phyloP scores from a whole-genome alignment of 2,329 filamentous ascomycete species.

The Sphaerulina musiva region DNA sequence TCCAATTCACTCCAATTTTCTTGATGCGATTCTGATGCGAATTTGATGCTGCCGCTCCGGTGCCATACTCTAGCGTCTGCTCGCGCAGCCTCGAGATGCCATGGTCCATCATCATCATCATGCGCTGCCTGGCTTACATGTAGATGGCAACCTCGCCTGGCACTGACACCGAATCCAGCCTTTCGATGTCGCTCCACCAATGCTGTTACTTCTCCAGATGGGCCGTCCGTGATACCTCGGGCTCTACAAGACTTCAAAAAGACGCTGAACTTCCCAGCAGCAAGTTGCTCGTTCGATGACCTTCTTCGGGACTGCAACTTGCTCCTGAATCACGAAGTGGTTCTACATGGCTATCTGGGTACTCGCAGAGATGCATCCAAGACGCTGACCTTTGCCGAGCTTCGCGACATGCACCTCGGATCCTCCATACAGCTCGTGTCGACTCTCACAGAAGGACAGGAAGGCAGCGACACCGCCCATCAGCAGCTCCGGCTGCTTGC shows the following conservation, averaged over 20 bases:
- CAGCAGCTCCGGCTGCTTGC: conserved; percentile 21
- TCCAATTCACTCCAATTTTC: neutral
- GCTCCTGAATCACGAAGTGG: conserved; percentile 39
- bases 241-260: conserved; percentile 28
- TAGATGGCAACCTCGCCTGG: neutral
- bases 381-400: conserved; percentile 63
- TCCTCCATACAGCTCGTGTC: conserved; percentile 36
- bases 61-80: conserved; percentile 13
- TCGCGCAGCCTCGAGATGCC: conserved; percentile 12
- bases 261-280: conserved; percentile 40
- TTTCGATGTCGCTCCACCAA: neutral
- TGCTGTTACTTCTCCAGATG: neutral
- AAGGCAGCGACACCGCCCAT: conserved; percentile 26
- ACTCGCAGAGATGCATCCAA: conserved; percentile 61
- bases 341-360: conserved; percentile 65
- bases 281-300: conserved; percentile 36
- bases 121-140: neutral
- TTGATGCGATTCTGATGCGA: neutral
- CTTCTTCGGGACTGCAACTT: conserved; percentile 24
- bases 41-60: conserved; percentile 26
- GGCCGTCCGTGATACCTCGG: neutral
- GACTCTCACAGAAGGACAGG: conserved; percentile 22
- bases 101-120: neutral
- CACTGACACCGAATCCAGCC: neutral
- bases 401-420: conserved; percentile 40